A percentile compares a stretch with the other conserved stretches of the same genome.
phyloP scores from a whole-genome alignment of 805 yeast genomes.

The Wickerhamomyces ciferrii region DNA sequence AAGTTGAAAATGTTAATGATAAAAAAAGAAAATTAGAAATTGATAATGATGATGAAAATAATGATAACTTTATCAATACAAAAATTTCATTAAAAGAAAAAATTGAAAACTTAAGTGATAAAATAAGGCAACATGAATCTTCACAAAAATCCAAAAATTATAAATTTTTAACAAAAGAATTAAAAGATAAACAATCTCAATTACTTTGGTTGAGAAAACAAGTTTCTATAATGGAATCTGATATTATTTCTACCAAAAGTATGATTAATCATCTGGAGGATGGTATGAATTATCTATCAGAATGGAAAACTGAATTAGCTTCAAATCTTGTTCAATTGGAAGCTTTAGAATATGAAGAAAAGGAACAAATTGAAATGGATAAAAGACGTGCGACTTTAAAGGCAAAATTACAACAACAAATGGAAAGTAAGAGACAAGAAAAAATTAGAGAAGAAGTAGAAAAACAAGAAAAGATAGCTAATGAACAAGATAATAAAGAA shows the following conservation, averaged over 20 bases:
- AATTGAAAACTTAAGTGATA: background rate
- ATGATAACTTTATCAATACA: background rate
- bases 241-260: background rate
- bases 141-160: background rate
- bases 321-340: background rate
- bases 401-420: background rate
- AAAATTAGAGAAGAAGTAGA: background rate
- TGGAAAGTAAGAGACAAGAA: background rate
- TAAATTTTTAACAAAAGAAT: too few species aligned
- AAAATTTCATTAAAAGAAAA: background rate
- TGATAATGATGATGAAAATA: too few species aligned
- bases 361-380: background rate
- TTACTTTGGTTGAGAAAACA: background rate
- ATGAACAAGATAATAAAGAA: too few species aligned
- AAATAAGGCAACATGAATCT: background rate
- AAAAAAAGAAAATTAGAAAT: background rate
- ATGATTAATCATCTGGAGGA: background rate
- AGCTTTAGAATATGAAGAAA: constrained; percentile 4
- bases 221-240: background rate
- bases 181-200: background rate
- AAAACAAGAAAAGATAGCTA: constrained; percentile 2
- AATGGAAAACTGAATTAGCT: background rate
- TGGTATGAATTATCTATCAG: background rate
- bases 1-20: background rate
- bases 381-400: background rate